Base-by-base conservation (phyloP, 2,329 filamentous ascomycete genomes). In the Lachnellula subtilissima region DNA sequence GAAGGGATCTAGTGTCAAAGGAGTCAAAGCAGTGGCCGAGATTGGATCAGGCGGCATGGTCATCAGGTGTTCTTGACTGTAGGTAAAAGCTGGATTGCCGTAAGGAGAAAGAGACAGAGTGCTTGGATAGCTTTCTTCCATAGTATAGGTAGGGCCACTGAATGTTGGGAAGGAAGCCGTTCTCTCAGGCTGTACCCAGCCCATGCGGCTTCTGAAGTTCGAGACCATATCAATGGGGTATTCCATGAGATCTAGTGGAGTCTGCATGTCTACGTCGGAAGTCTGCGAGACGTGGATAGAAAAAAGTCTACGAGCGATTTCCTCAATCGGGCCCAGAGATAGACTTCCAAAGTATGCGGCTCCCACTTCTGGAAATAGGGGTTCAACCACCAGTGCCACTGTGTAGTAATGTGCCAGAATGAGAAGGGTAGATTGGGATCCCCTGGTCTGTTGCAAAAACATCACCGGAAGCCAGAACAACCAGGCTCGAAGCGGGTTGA, bases 401-500 rank as follows among this genome's bases (percentile, higher is more conserved):
- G 90, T 92, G 74, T 96, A 97, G 71, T 96, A 91, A 69, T 97
- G 89, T 11, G 91, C 89, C 53, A 97, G 85, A 60, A 95, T 86
- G 52, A 96, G 79, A 63, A 97, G 79, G 1, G 91, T 87, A 57
- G 84, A 89, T 23, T 89, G 82, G 62, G 93, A 91, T 37, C 84
- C 83, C 50, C 87, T 84, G 48, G 86, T 88, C 61, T 86, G 84
- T 69, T 93, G 87, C 25, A 97, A 80, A 65, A 92, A 87, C 63
- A 86, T 85, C 36, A 96, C 86, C 0, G 94, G 94, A 54, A 96
- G 84, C 91, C 93, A 97, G 74, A 97, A 96, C 15, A 97, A 82
- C 91, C 93, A 97, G 64, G 89, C 89, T 54, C 92, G 83, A 57
- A 99, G 81, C 9, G 90, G 87, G 61, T 95, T 92, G 11, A 97